Conservation (phyloP, 2,329 filamentous ascomycete species). For the Colletotrichum sp. region DNA sequence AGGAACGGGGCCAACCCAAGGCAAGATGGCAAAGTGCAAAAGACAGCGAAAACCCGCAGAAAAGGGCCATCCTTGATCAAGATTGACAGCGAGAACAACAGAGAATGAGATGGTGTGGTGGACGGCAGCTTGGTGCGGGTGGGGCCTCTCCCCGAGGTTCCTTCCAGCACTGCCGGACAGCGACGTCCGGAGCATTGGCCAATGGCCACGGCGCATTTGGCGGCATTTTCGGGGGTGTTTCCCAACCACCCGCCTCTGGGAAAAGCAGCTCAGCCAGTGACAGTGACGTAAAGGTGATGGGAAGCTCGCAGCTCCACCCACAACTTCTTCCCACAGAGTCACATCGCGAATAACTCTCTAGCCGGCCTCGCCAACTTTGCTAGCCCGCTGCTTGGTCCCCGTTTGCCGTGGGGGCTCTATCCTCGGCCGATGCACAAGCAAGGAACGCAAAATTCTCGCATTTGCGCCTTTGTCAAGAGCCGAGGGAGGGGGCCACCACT, state of each 20-base stretch:
- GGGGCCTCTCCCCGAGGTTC: not conserved
- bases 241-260: not conserved
- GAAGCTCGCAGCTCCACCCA: not conserved
- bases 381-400: not conserved
- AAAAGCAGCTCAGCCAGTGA: not conserved
- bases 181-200: not conserved
- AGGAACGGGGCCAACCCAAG: not conserved
- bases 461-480: not conserved
- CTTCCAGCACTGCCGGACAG: not conserved
- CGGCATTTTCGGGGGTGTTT: not conserved
- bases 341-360: not conserved
- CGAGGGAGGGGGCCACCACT: not conserved
- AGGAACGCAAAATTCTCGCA: not conserved
- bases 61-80: not conserved
- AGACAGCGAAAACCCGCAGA: not conserved
- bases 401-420: not conserved
- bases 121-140: not conserved
- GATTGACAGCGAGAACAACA: not conserved
- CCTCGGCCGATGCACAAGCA: not conserved
- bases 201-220: not conserved
- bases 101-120: not conserved
- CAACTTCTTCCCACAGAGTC: not conserved
- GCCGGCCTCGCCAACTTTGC: not conserved
- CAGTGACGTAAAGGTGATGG: slow-evolving; percentile 19
- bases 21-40: not conserved